These are phyloP conservation scores for Ramaria sp. DNA, from an alignment of 768 basidiomycete genomes.

Conservation along the genomic window DNA sequence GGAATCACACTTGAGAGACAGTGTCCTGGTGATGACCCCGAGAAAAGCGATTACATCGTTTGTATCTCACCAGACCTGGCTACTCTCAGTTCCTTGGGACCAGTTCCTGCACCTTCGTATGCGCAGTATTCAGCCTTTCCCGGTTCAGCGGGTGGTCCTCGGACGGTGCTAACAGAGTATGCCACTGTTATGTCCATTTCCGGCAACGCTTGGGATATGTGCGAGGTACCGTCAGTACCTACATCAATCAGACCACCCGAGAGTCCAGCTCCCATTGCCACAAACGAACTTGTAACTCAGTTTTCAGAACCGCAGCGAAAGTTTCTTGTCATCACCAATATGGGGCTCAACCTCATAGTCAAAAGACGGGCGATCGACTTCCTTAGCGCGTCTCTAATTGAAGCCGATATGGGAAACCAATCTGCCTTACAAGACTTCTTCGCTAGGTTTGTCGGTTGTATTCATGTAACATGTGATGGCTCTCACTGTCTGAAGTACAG, in stretches of 20 bases:
- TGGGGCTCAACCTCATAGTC: slow-evolving; percentile 68
- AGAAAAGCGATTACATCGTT: slow-evolving; percentile 52
- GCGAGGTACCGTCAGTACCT: slow-evolving; percentile 38
- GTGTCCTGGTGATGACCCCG: slow-evolving; percentile 52
- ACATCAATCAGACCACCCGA: slow-evolving; percentile 20
- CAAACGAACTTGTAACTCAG: slow-evolving; percentile 77
- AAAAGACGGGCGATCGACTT: slow-evolving; percentile 83
- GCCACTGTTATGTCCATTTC: slow-evolving; percentile 69
- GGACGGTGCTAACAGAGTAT: slow-evolving; percentile 66
- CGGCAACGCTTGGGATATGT: slow-evolving; percentile 77
- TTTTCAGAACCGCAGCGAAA: slow-evolving; percentile 64
- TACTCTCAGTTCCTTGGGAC: slow-evolving; percentile 58
- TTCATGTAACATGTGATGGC: background rate
- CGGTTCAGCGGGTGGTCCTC: slow-evolving; percentile 32
- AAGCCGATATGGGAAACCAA: slow-evolving; percentile 9
- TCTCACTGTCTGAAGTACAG: slow-evolving; percentile 27
- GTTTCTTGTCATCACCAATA: slow-evolving; percentile 84
- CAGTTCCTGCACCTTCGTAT: slow-evolving; percentile 37
- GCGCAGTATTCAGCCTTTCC: slow-evolving; percentile 27
- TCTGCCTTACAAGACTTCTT: slow-evolving; percentile 8
- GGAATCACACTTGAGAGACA: slow-evolving; percentile 65
- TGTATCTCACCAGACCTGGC: slow-evolving; percentile 71
- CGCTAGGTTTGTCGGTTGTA: slow-evolving; percentile 1
- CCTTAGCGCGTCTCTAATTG: slow-evolving; percentile 35
- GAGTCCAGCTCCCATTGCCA: slow-evolving; percentile 40